Evolutionary conservation across 2,329 filamentous ascomycete species (phyloP), one percentile per base, ranked within the genome.

Genomic region (Fusarium fujikuroi): DNA sequence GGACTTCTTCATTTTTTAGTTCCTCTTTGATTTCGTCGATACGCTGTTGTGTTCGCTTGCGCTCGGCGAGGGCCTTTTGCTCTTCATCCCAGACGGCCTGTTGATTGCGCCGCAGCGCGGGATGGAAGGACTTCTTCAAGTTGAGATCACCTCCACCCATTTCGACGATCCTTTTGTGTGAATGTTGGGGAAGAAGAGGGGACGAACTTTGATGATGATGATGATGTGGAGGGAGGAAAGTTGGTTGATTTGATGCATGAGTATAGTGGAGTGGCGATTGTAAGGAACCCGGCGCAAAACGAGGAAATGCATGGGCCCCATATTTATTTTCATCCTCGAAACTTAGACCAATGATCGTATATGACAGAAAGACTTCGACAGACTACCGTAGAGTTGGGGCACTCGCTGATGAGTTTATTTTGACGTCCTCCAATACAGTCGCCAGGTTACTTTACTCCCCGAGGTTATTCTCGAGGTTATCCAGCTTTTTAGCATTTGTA

Each of bases 141-240:
- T 98, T 98, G 80, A 99, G 90, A 88, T 98, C 95, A 80, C 95
- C 95, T 81, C 95, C 94, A 80, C 95, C 95, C 93, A 97, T 97
- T 40, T 34, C 59, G 74, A 84, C 92, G 85, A 21, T 34, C 14
- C 40, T 32, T 50, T 50, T 19, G 25, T 7, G 77, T 46, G 25
- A 10, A 54, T 46, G 28, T 46, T 75, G 66, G 19, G 5, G 36
- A n/a, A 60, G 52, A 36, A 50, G 30, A 23, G 25, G 30, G n/a
- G n/a, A 16, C 10, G 10, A 9, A 16, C 15, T 40, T n/a, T 39
- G 36, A 21, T 30, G 54, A 18, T 46, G 23, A 53, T 57, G 43
- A 18, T 46, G 23, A 53, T 57, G 43, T 57, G 16, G 52, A 37
- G 23, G 32, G 9, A 21, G 16, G 23, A 12, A 30, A 36, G 23